Base-by-base conservation (phyloP, 352 stramenopile species). In the Phytophthora tentaculata region DNA sequence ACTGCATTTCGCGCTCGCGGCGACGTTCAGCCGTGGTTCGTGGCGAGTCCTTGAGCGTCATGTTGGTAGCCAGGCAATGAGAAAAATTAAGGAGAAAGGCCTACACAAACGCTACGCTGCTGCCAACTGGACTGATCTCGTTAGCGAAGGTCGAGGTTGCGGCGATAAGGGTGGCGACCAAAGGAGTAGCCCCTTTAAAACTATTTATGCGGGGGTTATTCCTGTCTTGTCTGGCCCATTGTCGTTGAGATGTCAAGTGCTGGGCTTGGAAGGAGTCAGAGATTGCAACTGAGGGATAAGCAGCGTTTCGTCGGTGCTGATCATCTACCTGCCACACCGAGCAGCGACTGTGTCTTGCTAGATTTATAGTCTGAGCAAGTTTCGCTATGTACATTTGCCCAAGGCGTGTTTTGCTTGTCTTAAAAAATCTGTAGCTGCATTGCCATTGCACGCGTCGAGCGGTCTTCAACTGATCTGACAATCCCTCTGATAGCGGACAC, bases 1-100 rank as follows among this genome's bases (percentile, higher is more conserved):
- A 41, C 41, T 91, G 74, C 88, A 95, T 95, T 41, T 84, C 73
- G 28, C 74, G 74, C 73, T 91, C 85, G 43, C 85, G 80, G 28
- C 73, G 74, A 20, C 56, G 64, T 29, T 75, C 63, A 26, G 55
- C 52, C 26, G 60, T 45, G 16, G 64, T 74, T 44, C 17, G 53
- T 39, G 59, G 56, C 20, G 57, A 73, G 29, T 53, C 51, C 55
- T 59, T 49, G 19, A 67, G 60, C 47, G 59, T 64, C 51, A 78
- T 64, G 16, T 3, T 32, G n/a, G 49, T 16, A 10, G n/a, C 20
- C n/a, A 57, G 23, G 23, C 22, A 50, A 56, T n/a, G 60, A 26
- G 37, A 52, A 54, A 41, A 54, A 59, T 28, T 6, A 69, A 56
- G 22, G 22, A 32, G 26, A 28, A 29, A 55, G 16, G 29, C 43